phyloP scores from a whole-genome alignment of 2,329 filamentous ascomycete genomes.

The Teratosphaeria zuluensis region DNA sequence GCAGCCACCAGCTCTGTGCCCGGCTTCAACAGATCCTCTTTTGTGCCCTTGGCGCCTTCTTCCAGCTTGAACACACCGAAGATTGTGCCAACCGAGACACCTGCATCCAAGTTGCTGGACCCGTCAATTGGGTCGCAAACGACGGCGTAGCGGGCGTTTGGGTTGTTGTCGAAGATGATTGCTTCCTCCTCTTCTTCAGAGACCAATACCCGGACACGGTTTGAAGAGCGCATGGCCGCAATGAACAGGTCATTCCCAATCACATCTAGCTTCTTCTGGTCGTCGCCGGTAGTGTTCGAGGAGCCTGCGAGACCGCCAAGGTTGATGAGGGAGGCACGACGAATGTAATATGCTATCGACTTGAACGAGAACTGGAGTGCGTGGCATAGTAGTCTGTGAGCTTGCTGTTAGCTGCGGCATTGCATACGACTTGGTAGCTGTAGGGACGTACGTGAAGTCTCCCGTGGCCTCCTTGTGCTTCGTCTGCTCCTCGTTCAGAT shows the following conservation, averaged over 20 bases:
- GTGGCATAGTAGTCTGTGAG: slow-evolving; percentile 75
- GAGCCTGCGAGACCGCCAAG: slow-evolving; percentile 90
- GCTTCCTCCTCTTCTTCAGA: slow-evolving; percentile 95
- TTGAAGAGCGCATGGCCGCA: slow-evolving; percentile 84
- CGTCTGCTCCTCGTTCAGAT: slow-evolving; percentile 88
- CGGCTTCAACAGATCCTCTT: slow-evolving; percentile 79
- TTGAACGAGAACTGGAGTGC: slow-evolving; percentile 99
- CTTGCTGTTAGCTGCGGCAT: slow-evolving; percentile 8
- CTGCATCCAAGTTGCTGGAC: slow-evolving; percentile 92
- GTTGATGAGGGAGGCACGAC: slow-evolving; percentile 78
- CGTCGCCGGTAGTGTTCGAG: slow-evolving; percentile 89
- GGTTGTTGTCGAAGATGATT: slow-evolving; percentile 72
- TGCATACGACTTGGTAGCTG: neutral
- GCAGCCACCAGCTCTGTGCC: slow-evolving; percentile 86
- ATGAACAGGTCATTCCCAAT: slow-evolving; percentile 98
- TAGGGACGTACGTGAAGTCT: slow-evolving; percentile 78
- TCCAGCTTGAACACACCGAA: slow-evolving; percentile 88
- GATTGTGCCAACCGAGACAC: slow-evolving; percentile 95
- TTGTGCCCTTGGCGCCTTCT: slow-evolving; percentile 61
- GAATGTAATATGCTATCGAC: slow-evolving; percentile 98
- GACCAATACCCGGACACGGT: slow-evolving; percentile 83
- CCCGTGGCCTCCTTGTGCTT: slow-evolving; percentile 93
- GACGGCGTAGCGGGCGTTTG: slow-evolving; percentile 76
- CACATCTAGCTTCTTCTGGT: slow-evolving; percentile 99
- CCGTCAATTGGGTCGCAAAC: slow-evolving; percentile 98